Conservation (phyloP, 2,329 filamentous ascomycete species). For the Blumeria graminis region DNA sequence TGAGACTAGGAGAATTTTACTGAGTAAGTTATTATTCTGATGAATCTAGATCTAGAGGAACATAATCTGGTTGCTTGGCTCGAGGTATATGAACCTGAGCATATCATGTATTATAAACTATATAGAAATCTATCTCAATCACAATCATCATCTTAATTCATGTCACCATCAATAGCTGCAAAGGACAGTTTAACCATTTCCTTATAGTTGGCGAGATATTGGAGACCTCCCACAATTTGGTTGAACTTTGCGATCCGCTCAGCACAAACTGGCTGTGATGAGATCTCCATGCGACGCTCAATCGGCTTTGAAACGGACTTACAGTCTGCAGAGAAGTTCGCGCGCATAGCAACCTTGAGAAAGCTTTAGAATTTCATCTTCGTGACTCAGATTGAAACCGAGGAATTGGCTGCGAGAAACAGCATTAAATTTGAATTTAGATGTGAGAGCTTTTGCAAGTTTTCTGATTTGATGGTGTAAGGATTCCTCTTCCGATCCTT, state of each 20-base stretch:
- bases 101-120: too few species aligned
- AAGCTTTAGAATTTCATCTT: neutral
- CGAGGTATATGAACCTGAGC: too few species aligned
- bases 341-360: neutral
- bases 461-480: neutral
- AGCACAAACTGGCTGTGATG: neutral
- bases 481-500: too few species aligned
- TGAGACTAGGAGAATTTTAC: too few species aligned
- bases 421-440: neutral
- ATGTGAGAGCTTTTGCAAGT: neutral
- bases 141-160: too few species aligned
- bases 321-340: neutral
- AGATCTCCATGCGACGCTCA: neutral
- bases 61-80: too few species aligned
- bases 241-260: neutral
- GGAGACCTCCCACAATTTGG: neutral
- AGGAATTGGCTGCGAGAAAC: neutral
- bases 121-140: too few species aligned
- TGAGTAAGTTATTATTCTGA: too few species aligned
- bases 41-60: too few species aligned
- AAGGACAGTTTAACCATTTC: too few species aligned
- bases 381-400: neutral
- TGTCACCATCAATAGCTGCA: too few species aligned
- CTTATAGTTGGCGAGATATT: neutral
- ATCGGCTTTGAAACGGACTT: neutral